Base-by-base conservation (phyloP, 257 asterid species). In the Solanum pennellii region DNA sequence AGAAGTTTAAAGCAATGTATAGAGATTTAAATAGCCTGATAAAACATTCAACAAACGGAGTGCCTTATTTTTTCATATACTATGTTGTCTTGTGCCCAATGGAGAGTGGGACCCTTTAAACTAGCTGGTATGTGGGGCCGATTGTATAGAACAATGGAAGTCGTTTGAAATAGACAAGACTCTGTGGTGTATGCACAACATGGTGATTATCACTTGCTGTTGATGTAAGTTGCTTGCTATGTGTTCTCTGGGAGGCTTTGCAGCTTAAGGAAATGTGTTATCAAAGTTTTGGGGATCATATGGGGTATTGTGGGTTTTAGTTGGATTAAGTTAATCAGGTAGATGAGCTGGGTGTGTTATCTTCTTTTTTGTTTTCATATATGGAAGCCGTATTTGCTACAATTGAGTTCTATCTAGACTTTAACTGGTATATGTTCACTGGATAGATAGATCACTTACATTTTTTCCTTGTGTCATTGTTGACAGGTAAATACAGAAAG, bases 401-500 rank as follows among this genome's bases (percentile, higher is more conserved):
- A 31, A 6, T 82, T 82, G 45, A 49, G 45, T 18, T 82, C 45
- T 49, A 82, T 49, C 44, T 82, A n/a, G 8, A 5, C 31, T 10
- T 82, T 18, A 47, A 31, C 71, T 47, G 27, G 31, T 82, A 82
- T 49, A 82, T 31, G 85, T 20, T 6, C 6, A 18, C 71, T 49
- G 12, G 12, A 82, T 47, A 82, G 69, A 35, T 49, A 82, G 71
- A 82, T 2, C 44, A 82, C 29, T 82, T 49, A 49, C 45, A 49
- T 18, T 82, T 49, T 25, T 82, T 82, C 13, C 45, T 20, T 31
- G 29, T 82, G 69, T 82, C 31, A 82, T 31, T 84, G 68, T 86
- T 86, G 86, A 88, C 93, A 95, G 99, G 98, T 93, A 86, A 96
- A 96, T 85, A 96, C 98, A 16, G 99, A 96, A 92, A 93, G 98